Percentiles rank a stretch among this genome's conserved stretches.
These are phyloP conservation scores for Novymonas esmeraldas DNA, from an alignment of 208 protist genomes.

Conservation along the genomic window DNA sequence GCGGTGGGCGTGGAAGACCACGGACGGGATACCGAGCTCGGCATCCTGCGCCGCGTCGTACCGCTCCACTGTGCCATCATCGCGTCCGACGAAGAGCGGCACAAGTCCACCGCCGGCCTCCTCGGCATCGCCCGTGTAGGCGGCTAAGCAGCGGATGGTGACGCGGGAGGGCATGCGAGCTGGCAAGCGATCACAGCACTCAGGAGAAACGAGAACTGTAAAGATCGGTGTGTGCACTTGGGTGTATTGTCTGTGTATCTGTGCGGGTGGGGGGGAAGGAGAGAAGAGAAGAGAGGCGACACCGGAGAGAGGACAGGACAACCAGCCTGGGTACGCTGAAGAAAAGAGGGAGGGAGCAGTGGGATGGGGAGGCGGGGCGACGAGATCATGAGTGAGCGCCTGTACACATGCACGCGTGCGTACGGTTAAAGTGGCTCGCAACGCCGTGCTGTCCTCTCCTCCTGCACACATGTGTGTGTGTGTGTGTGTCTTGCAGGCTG, in stretches of 20 bases:
- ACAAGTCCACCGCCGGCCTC: conserved; percentile 37
- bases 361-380: background rate
- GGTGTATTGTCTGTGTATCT: too few species aligned
- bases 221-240: background rate
- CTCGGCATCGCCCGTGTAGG: conserved; percentile 39
- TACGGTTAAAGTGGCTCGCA: background rate
- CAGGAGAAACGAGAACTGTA: background rate
- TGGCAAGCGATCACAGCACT: too few species aligned
- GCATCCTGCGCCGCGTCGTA: conserved; percentile 62
- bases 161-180: conserved; percentile 29
- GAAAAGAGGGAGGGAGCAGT: background rate
- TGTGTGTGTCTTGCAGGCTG: too few species aligned
- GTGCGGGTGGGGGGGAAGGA: too few species aligned
- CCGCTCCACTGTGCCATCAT: conserved; percentile 77
- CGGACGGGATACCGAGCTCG: conserved; percentile 47
- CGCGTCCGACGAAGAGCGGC: conserved; percentile 71
- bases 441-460: background rate
- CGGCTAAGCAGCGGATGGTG: conserved; percentile 61
- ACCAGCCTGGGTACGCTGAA: too few species aligned
- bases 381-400: background rate
- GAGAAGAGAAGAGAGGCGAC: too few species aligned
- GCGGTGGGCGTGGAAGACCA: conserved; percentile 64
- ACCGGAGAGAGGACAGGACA: too few species aligned
- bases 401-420: background rate
- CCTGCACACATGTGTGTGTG: too few species aligned